A percentile compares a stretch with the other conserved stretches of the same genome.
Evolutionary conservation across 106 monocot species (phyloP).

Genomic region (Allium sativum): DNA sequence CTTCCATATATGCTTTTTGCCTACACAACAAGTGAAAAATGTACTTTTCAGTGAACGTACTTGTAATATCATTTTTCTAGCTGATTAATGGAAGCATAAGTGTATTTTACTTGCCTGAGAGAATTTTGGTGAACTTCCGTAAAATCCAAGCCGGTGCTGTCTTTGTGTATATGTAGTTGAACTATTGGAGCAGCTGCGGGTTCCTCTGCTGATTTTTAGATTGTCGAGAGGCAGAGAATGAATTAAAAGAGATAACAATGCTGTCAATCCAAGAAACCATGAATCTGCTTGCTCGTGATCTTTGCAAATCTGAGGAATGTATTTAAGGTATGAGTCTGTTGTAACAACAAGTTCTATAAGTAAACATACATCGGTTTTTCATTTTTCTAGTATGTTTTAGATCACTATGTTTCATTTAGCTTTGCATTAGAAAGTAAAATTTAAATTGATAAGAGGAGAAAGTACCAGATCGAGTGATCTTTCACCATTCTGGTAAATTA

Average conservation of each 20-base stretch:
- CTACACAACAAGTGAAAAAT: constrained; percentile 15
- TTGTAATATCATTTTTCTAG: not conserved
- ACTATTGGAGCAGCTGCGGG: constrained; percentile 32
- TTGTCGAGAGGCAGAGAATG: constrained; percentile 20
- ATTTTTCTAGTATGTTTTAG: too few relatives aligned
- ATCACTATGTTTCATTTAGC: too few relatives aligned
- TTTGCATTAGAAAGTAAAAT: not conserved
- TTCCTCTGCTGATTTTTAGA: constrained; percentile 21
- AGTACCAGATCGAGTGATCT: constrained; percentile 67
- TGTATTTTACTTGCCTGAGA: constrained; percentile 16
- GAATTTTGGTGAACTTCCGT: constrained; percentile 21
- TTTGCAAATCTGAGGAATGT: constrained; percentile 59
- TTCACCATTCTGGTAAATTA: constrained; percentile 57
- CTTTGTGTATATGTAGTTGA: constrained; percentile 28
- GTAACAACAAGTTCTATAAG: not conserved
- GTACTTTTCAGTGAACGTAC: not conserved
- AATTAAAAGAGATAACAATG: constrained; percentile 31
- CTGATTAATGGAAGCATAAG: not conserved
- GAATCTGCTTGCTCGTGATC: constrained; percentile 68
- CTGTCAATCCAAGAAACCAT: constrained; percentile 57
- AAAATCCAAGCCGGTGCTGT: constrained; percentile 23
- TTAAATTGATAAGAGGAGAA: not conserved
- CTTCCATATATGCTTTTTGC: constrained; percentile 29
- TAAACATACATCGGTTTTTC: not conserved
- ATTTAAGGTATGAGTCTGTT: not conserved